A percentile compares a stretch with the other conserved stretches of the same genome.
These are phyloP conservation scores for Anthoceros angustus DNA, from an alignment of 225 moss, liverwort and hornwort species.

Conservation along the genomic window DNA sequence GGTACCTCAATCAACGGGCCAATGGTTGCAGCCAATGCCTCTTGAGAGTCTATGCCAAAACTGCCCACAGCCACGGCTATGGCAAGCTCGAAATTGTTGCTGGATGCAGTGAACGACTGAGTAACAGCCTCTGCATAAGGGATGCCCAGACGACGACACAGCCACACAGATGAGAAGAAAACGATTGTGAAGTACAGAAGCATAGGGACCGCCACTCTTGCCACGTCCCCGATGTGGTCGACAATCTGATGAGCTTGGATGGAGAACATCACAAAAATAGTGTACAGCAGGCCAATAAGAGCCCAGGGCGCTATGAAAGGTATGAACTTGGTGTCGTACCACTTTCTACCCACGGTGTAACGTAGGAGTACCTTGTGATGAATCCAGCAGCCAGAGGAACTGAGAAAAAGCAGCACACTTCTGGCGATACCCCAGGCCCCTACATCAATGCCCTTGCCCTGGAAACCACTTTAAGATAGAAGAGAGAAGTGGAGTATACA, in stretches of 20 bases:
- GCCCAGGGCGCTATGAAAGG: constrained; percentile 56
- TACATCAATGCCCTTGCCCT: constrained; percentile 34
- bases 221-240: too few relatives aligned
- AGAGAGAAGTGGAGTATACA: constrained; percentile 51
- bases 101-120: too few relatives aligned
- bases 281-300: constrained; percentile 55
- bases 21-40: too few relatives aligned
- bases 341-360: constrained; percentile 18
- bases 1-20: too few relatives aligned
- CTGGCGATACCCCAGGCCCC: constrained; percentile 50
- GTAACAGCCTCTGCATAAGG: too few relatives aligned
- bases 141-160: constrained; percentile 47
- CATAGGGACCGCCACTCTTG: constrained; percentile 64
- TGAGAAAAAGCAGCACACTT: constrained; percentile 50
- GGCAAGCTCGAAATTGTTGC: too few relatives aligned
- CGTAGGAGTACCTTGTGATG: constrained; percentile 33
- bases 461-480: constrained; percentile 57
- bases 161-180: constrained; percentile 30
- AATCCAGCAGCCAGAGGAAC: constrained; percentile 46
- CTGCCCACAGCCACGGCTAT: too few relatives aligned
- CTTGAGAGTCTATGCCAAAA: too few relatives aligned
- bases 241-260: too few relatives aligned
- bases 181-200: constrained; percentile 62
- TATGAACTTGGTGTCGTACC: too few relatives aligned
- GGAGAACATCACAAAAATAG: constrained; percentile 72